Conservation (phyloP, 2,329 filamentous ascomycete species). For the Endoconidiophora laricicola region DNA sequence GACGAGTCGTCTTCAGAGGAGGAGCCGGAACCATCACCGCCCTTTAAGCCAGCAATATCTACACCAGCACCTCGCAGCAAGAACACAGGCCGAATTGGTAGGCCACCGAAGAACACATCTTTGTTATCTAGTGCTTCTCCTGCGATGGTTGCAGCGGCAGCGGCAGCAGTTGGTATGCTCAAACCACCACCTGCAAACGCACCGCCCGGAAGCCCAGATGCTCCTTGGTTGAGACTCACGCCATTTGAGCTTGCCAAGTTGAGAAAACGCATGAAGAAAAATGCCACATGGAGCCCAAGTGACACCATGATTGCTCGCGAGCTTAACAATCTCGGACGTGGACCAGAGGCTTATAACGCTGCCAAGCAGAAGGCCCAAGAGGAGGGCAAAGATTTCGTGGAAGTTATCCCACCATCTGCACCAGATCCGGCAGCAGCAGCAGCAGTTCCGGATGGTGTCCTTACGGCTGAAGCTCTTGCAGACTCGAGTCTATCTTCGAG, state of each 20-base stretch:
- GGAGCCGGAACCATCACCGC: constrained; percentile 26
- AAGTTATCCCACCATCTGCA: constrained; percentile 4
- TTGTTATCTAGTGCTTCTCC: constrained; percentile 15
- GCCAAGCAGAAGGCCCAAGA: constrained; percentile 50
- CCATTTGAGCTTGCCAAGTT: constrained; percentile 50
- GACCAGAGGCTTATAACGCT: constrained; percentile 42
- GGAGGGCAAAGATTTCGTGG: constrained; percentile 42
- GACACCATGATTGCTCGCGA: constrained; percentile 75
- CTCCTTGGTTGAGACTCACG: constrained; percentile 50
- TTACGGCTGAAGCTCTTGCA: constrained; percentile 38
- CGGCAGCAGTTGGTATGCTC: constrained; percentile 27
- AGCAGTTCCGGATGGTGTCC: constrained; percentile 39
- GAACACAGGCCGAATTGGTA: constrained; percentile 10
- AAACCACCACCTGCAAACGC: constrained; percentile 44
- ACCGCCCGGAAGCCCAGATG: constrained; percentile 39
- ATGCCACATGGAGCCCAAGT: constrained; percentile 68
- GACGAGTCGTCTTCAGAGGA: constrained; percentile 24
- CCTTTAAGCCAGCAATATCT: constrained; percentile 18
- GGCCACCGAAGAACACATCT: constrained; percentile 16
- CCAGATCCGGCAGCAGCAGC: constrained; percentile 22
- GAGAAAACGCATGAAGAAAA: constrained; percentile 82
- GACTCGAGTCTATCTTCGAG: constrained; percentile 45
- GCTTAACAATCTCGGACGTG: constrained; percentile 52
- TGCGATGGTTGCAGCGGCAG: constrained; percentile 23
- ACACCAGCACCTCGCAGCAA: constrained; percentile 5